Base-by-base conservation (phyloP, 495 filamentous ascomycete genomes). In the Elaphomyces granulatus region DNA sequence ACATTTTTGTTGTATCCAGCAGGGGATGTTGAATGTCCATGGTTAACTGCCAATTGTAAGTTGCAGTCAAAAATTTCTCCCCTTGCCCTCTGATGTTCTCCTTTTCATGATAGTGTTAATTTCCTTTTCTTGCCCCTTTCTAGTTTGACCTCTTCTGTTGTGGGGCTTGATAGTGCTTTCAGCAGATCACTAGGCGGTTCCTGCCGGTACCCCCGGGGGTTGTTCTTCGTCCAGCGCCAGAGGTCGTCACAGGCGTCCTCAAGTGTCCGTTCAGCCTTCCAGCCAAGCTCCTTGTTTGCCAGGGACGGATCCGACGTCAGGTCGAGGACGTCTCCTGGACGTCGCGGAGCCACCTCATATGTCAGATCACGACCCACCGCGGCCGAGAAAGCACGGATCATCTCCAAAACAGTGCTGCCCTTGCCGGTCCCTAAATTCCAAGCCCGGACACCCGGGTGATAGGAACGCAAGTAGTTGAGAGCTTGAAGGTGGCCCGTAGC, bases 351-450 rank as follows among this genome's bases (percentile, higher is more conserved):
- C 30, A 94, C 81, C 53, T 94, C 71, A 64, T 94, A 96, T 20
- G 83, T 75, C 15, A 96, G 69, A 41, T 88, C 75, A 31, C 72
- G 76, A 39, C 90, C 88, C 19, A 94, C 84, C 21, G 84, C 83
- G 26, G 72, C 61, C 55, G 77, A 83, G 68, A 98, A 98, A 43
- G 92, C 85, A 40, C 83, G 82, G 73, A 98, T 80, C 74, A 98
- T 98, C 53, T 98, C 86, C 59, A 85, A 88, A 23, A 98, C 90
- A 8, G 92, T 96, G 60, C 80, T 87, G 44, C 90, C 90, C 52
- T 78, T 81, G 28, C 90, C 90, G n/a, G 87, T 94, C 16, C 90
- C 90, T 41, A 98, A 57, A 66, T 98, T 98, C 92, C 92, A 98
- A 42, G 87, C 88, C 42, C 82, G 77, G 36, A 94, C 85, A 43